Conservation (phyloP, 139 green algal genomes). For the Chlorella sp. region DNA sequence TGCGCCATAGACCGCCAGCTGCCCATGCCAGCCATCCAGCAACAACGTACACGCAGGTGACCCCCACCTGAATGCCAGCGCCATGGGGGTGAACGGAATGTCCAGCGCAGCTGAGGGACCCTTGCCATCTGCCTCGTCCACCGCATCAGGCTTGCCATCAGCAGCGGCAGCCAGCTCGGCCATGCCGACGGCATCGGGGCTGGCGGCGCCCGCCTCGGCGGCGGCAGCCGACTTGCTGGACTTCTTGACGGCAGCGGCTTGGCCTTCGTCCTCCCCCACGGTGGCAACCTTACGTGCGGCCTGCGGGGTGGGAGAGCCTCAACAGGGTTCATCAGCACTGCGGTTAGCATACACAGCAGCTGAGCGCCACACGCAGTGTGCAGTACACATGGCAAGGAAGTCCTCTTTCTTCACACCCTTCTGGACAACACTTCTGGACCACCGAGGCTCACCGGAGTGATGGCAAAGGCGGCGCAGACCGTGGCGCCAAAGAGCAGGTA, state of each 20-base stretch:
- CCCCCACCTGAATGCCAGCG: constrained; percentile 64
- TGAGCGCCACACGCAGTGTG: too few species aligned
- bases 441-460: not conserved
- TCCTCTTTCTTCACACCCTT: too few species aligned
- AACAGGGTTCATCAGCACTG: too few species aligned
- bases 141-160: too few species aligned
- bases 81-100: constrained; percentile 69
- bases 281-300: not conserved
- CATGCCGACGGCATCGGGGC: not conserved
- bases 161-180: not conserved
- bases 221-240: not conserved
- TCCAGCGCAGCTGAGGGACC: not conserved
- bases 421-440: too few species aligned
- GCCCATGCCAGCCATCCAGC: too few species aligned
- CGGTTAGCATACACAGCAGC: too few species aligned
- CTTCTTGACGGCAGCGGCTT: not conserved
- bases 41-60: too few species aligned
- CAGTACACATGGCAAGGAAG: too few species aligned
- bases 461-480: constrained; percentile 10
- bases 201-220: not conserved
- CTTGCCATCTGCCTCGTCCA: not conserved
- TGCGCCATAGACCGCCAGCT: too few species aligned
- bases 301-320: not conserved
- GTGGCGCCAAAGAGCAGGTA: constrained; percentile 28
- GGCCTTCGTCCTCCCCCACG: not conserved